These are phyloP conservation scores for Boletus barrowsii DNA, from an alignment of 768 basidiomycete species.

Conservation along the genomic window DNA sequence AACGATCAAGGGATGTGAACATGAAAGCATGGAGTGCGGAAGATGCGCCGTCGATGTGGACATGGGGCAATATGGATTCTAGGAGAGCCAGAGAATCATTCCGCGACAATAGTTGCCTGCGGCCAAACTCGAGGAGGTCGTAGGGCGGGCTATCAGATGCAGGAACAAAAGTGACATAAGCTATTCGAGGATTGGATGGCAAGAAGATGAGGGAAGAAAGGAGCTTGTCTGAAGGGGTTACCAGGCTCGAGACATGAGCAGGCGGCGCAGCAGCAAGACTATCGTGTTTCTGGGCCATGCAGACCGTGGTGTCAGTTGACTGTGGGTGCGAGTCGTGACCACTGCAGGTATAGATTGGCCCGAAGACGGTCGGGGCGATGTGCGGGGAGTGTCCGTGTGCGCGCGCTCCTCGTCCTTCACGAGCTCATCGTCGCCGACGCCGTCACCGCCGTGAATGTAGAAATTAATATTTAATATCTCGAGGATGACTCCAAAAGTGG, in stretches of 20 bases:
- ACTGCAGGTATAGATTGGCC: not conserved
- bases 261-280: slow-evolving; percentile 9
- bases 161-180: slow-evolving; percentile 44
- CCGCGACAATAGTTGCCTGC: slow-evolving; percentile 44
- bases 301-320: slow-evolving; percentile 5
- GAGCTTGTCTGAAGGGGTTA: slow-evolving; percentile 38
- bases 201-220: slow-evolving; percentile 48
- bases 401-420: slow-evolving; percentile 18
- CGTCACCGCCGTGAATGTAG: slow-evolving; percentile 8
- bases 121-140: slow-evolving; percentile 53
- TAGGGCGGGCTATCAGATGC: slow-evolving; percentile 24
- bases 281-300: slow-evolving; percentile 31
- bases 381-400: slow-evolving; percentile 5
- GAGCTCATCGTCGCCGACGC: slow-evolving; percentile 26
- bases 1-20: slow-evolving; percentile 37
- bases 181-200: slow-evolving; percentile 41
- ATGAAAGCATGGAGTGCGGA: slow-evolving; percentile 59
- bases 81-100: slow-evolving; percentile 39
- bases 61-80: slow-evolving; percentile 50
- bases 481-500: slow-evolving; percentile 5
- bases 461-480: slow-evolving; percentile 7
- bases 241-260: slow-evolving; percentile 22
- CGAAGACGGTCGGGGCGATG: not conserved
- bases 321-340: not conserved
- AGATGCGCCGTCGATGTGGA: slow-evolving; percentile 42